Evolutionary conservation across 2,329 filamentous ascomycete species (phyloP), one percentile per base, ranked within the genome.

Genomic region (Canariomyces notabilis): DNA sequence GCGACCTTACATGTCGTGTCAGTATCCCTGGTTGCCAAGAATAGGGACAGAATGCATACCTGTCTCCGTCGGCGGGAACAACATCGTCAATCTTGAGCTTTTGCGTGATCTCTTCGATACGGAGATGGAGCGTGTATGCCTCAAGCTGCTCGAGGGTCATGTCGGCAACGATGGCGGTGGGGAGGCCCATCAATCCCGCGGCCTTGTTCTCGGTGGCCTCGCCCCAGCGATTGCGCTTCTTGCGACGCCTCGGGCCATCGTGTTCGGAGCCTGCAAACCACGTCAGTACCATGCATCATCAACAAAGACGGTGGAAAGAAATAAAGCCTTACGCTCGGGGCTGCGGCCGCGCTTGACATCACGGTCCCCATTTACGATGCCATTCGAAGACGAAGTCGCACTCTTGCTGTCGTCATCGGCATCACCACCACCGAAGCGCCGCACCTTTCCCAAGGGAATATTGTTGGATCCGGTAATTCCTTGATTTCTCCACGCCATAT

Each of bases 31-130:
- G 26, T 20, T 31, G 20, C 6, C 15, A 6, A n/a, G n/a, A 47
- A 38, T 21, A 12, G 37, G 36, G n/a, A 34, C 44, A 36, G 46
- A 31, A 1, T 29, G 46, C 85, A 59, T 76, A 95, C 91, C 93
- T 83, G 65, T 97, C 91, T 59, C 89, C 90, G 71, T 97, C 93
- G 59, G 88, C 89, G 49, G 93, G 93, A 52, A 98, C 93, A 44
- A 98, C 93, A 76, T 98, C 93, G 72, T 97, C 94, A 68, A 98
- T 98, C 63, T 91, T 86, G 58, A 98, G 82, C 79, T 98, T 98
- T 73, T 98, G 91, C 65, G 89, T 97, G 63, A 98, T 98, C 70
- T 98, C 93, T 68, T 98, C 91, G 63, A 98, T 97, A 63, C 93
- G 89, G 62, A 98, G 74, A 71, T 98, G 91, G 57, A 97, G 75